Evolutionary conservation across 495 filamentous ascomycete species (phyloP).

Genomic region (Pyronema omphalodes): DNA sequence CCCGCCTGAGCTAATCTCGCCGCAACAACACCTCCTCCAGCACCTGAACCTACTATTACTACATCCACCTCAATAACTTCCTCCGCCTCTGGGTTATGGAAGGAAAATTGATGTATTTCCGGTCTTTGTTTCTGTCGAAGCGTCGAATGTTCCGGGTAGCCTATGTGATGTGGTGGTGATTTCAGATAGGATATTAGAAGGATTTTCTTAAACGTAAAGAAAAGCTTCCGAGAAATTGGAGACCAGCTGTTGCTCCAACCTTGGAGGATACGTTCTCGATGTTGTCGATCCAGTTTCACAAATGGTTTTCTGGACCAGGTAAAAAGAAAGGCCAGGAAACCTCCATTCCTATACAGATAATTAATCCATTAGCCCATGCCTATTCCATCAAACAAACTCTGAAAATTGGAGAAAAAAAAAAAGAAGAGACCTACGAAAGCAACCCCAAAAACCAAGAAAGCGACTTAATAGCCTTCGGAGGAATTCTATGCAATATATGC

Average conservation of each 20-base stretch:
- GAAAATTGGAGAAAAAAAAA: no score
- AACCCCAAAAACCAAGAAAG: not conserved
- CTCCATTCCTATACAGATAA: not conserved
- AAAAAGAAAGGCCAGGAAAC: not conserved
- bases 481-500: not conserved
- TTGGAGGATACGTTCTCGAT: not conserved
- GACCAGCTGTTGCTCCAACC: not conserved
- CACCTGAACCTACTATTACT: slow-evolving; percentile 75
- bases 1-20: slow-evolving; percentile 54
- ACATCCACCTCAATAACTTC: slow-evolving; percentile 58
- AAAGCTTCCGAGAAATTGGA: not conserved
- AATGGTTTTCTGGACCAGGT: not conserved
- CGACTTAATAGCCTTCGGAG: not conserved
- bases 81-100: slow-evolving; percentile 30
- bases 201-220: not conserved
- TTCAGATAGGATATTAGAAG: not conserved
- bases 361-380: not conserved
- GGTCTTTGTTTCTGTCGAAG: not conserved
- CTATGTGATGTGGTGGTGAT: not conserved
- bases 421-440: not conserved
- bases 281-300: not conserved
- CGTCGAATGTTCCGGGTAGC: not conserved
- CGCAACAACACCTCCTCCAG: slow-evolving; percentile 64
- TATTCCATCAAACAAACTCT: not conserved
- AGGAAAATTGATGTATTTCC: slow-evolving; percentile 28